Base-by-base conservation (phyloP, 495 filamentous ascomycete genomes). In the Talaromyces thailandensis region DNA sequence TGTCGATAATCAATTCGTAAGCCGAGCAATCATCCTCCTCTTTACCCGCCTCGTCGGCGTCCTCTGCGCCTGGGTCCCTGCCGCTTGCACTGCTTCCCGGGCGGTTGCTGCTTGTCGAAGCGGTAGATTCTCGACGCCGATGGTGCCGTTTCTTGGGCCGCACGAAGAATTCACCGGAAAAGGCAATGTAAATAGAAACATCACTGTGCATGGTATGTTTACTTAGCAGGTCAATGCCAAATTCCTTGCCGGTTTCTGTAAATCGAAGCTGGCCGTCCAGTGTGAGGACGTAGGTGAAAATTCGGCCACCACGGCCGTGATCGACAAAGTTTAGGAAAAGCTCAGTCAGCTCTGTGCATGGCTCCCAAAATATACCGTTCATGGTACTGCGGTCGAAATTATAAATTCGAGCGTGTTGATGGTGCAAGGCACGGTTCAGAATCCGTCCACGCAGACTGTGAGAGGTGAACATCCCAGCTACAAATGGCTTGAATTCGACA, bases 121-220 rank as follows among this genome's bases (percentile, higher is more conserved):
- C 6, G 4, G 35, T 23, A 35, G 55, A 57, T 35, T 29, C 55
- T 12, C 55, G 26, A 31, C 18, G 21, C 43, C 71, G 71, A 60
- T 68, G 70, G 7, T 73, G 78, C 35, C 68, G 74, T 66, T 80
- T 81, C n/a, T 84, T 72, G 14, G 87, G 84, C 4, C 92, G 83
- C 62, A 98, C 80, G 71, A 96, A 95, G 71, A 98, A 98, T 71
- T 98, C 93, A 16, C 93, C 93, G 4, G 88, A 88, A 70, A 87
- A 96, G 2, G 92, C 92, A 62, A 98, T 88, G 70, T 96, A 95
- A 21, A 88, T 88, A 16, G 86, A 87, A 4, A 95, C 92, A 73
- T 96, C 86, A 68, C 88, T 92, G 69, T 98, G 93, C 88, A 98
- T 92, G 31, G 89, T 95, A 71, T 98, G 93, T 70, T 98, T 98